phyloP scores from a whole-genome alignment of 2,329 filamentous ascomycete species.

The Lachnellula willkommii region DNA sequence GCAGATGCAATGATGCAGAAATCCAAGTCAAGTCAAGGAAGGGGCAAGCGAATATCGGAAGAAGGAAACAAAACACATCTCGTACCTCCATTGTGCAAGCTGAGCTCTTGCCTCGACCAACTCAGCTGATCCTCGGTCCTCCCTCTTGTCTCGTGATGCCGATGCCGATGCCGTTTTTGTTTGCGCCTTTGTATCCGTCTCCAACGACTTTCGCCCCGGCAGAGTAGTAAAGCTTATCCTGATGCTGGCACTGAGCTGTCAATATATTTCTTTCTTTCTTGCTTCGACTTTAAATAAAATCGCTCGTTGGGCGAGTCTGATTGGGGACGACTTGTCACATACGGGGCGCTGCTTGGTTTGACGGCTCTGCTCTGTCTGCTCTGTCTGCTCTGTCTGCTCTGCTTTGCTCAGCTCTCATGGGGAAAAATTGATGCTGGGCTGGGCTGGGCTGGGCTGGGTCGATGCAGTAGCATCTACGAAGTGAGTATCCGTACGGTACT shows the following conservation, averaged over 20 bases:
- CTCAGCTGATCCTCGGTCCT: background rate
- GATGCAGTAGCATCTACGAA: no score
- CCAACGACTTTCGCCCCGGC: background rate
- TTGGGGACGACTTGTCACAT: background rate
- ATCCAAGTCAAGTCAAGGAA: background rate
- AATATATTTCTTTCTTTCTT: background rate
- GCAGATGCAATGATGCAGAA: background rate
- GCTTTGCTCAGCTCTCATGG: no score
- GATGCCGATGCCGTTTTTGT: background rate
- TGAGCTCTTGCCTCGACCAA: background rate
- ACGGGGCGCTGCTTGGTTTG: background rate
- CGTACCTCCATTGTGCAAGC: constrained; percentile 12
- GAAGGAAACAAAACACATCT: background rate
- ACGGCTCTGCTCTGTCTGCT: background rate
- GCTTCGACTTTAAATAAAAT: background rate
- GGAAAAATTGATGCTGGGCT: no score
- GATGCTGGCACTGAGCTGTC: background rate
- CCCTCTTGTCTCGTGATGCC: background rate
- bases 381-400: background rate
- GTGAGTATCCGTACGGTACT: no score
- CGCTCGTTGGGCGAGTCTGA: background rate
- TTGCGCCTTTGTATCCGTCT: background rate
- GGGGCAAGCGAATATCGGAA: background rate
- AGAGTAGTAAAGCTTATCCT: background rate
- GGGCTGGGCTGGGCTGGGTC: no score